Evolutionary conservation across 768 basidiomycete genomes (phyloP).

Genomic region (Suillus luteus): DNA sequence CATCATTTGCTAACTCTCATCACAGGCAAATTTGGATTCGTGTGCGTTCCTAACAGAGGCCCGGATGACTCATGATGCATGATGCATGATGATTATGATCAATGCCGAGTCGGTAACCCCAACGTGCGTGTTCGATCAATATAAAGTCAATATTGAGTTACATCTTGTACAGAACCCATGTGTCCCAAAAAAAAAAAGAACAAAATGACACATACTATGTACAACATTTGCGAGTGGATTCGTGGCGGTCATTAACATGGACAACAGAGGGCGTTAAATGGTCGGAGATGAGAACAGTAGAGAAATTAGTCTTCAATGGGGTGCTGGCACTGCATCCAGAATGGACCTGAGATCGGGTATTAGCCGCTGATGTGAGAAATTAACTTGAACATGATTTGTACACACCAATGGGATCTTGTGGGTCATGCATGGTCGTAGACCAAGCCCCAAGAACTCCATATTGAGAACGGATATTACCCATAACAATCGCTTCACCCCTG

Average conservation of each 20-base stretch:
- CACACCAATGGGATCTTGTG: conserved; percentile 48
- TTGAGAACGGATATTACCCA: conserved; percentile 60
- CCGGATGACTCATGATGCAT: not conserved
- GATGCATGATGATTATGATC: not conserved
- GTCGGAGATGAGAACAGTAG: not conserved
- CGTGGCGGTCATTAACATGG: not conserved
- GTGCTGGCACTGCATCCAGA: conserved; percentile 31
- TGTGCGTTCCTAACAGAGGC: not conserved
- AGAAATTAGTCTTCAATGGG: conserved; percentile 24
- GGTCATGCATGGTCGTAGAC: conserved; percentile 52
- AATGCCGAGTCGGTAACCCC: not conserved
- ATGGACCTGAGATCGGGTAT: conserved; percentile 21
- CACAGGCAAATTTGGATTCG: not conserved
- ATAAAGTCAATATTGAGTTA: not conserved
- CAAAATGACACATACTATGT: not conserved
- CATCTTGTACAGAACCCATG: not conserved
- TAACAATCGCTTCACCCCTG: conserved; percentile 63
- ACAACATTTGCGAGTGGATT: not conserved
- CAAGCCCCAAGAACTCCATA: conserved; percentile 60
- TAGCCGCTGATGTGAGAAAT: not conserved
- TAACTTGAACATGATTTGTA: not conserved
- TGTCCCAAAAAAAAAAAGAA: not conserved
- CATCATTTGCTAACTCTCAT: not conserved
- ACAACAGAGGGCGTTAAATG: not conserved
- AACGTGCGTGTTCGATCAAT: not conserved